Evolutionary conservation across 495 filamentous ascomycete genomes (phyloP).

Genomic region (Aspergillus wentii): DNA sequence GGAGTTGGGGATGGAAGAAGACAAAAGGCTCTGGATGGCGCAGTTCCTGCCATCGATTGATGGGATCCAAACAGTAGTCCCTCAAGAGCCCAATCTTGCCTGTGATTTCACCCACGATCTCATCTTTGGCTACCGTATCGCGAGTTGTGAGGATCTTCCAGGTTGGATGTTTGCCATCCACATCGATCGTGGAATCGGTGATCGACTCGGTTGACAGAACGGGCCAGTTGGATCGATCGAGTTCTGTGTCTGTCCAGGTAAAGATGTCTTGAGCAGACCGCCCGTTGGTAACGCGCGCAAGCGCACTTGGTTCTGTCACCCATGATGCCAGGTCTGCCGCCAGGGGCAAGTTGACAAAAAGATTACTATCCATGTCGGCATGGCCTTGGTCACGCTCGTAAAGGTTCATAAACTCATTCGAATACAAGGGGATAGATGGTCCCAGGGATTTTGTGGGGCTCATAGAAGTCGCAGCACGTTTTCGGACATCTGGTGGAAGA

Average conservation of each 20-base stretch:
- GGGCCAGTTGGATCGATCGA: constrained; percentile 52
- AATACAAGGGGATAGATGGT: constrained; percentile 52
- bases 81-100: constrained; percentile 78
- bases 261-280: constrained; percentile 42
- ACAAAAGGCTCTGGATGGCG: constrained; percentile 81
- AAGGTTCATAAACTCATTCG: constrained; percentile 64
- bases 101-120: constrained; percentile 79
- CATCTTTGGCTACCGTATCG: constrained; percentile 54
- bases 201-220: constrained; percentile 41
- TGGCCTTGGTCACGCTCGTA: constrained; percentile 56
- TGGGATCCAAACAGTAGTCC: constrained; percentile 66
- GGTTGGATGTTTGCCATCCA: constrained; percentile 44
- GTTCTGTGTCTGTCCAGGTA: constrained; percentile 44
- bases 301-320: constrained; percentile 58
- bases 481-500: constrained; percentile 41
- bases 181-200: constrained; percentile 35
- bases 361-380: constrained; percentile 48
- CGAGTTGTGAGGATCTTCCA: constrained; percentile 72
- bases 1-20: constrained; percentile 74
- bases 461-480: constrained; percentile 44
- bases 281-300: constrained; percentile 37
- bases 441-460: constrained; percentile 50
- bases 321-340: constrained; percentile 64
- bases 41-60: constrained; percentile 71
- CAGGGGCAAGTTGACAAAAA: constrained; percentile 63